Evolutionary conservation across 306 rosid genomes (phyloP).

Genomic region (Malus fusca): DNA sequence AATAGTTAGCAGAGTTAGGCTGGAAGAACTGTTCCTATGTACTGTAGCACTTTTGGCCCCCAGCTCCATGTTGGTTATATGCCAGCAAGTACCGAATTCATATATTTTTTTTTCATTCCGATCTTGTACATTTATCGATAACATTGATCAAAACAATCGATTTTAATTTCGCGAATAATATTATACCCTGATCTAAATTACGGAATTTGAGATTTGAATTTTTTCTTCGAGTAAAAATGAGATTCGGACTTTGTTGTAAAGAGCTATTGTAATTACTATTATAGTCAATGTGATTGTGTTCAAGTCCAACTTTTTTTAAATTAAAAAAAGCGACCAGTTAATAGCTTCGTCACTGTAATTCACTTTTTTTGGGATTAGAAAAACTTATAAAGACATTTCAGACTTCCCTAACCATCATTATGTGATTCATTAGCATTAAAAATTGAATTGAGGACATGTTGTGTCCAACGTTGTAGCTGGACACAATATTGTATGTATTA

Average conservation of each 20-base stretch:
- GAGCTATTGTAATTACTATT: too few species aligned
- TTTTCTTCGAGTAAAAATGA: too few species aligned
- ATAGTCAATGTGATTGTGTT: not conserved
- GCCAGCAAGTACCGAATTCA: slow-evolving; percentile 6
- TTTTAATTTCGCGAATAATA: too few species aligned
- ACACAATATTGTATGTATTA: not conserved
- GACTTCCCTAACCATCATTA: fast-evolving
- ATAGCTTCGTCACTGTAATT: too few species aligned
- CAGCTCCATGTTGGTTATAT: not conserved
- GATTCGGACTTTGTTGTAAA: not conserved
- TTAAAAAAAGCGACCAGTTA: too few species aligned
- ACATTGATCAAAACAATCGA: not conserved
- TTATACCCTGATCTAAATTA: too few species aligned
- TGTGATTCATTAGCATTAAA: fast-evolving
- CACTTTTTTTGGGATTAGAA: fast-evolving
- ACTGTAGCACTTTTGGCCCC: not conserved
- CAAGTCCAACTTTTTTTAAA: not conserved
- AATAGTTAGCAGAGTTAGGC: not conserved
- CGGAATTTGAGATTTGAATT: too few species aligned
- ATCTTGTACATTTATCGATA: not conserved
- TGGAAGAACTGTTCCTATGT: slow-evolving; percentile 1
- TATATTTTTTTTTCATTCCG: not conserved
- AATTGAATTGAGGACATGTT: too few species aligned
- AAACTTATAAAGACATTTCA: too few species aligned
- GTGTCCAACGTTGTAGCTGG: not conserved